Percentiles rank a stretch among this genome's conserved stretches.
Evolutionary conservation across 1,139 yeast genomes (phyloP).

Genomic region (Meyerozyma carpophila): DNA sequence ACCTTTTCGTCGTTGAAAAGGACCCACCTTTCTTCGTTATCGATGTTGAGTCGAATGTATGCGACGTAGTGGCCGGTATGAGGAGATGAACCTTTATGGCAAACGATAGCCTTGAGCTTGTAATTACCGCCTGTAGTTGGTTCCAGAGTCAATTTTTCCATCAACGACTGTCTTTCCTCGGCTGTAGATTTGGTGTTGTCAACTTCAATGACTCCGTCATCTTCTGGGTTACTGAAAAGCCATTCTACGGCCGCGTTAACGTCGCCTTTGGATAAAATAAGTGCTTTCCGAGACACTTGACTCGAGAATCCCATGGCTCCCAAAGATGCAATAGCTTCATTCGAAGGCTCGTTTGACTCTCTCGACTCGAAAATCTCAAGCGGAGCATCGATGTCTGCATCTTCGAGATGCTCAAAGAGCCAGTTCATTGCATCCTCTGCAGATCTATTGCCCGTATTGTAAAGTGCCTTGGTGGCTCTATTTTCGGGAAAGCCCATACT

Average conservation of each 20-base stretch:
- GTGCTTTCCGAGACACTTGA: slow-evolving; percentile 63
- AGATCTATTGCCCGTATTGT: slow-evolving; percentile 59
- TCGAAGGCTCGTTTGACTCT: slow-evolving; percentile 16
- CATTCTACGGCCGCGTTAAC: slow-evolving; percentile 82
- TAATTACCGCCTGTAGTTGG: slow-evolving; percentile 28
- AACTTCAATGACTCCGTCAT: slow-evolving; percentile 39
- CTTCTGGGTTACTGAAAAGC: slow-evolving; percentile 77
- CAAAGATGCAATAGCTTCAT: slow-evolving; percentile 46
- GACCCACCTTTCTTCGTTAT: slow-evolving; percentile 59
- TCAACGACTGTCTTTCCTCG: slow-evolving; percentile 17
- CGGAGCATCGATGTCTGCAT: slow-evolving; percentile 68
- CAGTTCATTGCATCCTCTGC: slow-evolving; percentile 87
- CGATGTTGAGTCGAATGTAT: slow-evolving; percentile 47
- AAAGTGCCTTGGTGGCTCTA: slow-evolving; percentile 64
- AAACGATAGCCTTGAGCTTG: slow-evolving; percentile 63
- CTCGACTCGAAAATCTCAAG: slow-evolving; percentile 17
- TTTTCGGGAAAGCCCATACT: slow-evolving; percentile 86
- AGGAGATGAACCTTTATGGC: slow-evolving; percentile 92
- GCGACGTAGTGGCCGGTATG: slow-evolving; percentile 97
- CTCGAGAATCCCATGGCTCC: slow-evolving; percentile 74
- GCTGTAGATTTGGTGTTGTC: slow-evolving; percentile 11
- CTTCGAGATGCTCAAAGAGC: slow-evolving; percentile 87
- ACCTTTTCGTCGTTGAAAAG: slow-evolving; percentile 93
- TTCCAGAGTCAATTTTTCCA: slow-evolving; percentile 11
- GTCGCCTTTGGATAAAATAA: slow-evolving; percentile 52